These are phyloP conservation scores for Kodamaea restingae DNA, from an alignment of 805 yeast species.

Conservation along the genomic window DNA sequence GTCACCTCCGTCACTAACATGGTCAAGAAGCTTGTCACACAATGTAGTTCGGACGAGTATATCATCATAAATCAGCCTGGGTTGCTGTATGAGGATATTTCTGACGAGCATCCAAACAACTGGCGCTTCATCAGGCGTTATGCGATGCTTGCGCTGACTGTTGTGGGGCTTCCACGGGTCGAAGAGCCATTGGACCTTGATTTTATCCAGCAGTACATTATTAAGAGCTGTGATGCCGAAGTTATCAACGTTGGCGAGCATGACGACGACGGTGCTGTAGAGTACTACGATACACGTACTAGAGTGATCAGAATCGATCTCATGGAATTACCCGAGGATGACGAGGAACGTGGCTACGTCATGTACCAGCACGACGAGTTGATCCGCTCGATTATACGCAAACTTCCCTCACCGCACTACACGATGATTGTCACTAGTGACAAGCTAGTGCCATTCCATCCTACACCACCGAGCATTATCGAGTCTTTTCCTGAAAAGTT, in stretches of 20 bases:
- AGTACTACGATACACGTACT: slow-evolving; percentile 59
- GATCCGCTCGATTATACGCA: slow-evolving; percentile 55
- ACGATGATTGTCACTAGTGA: slow-evolving; percentile 53
- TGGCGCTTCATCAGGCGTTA: slow-evolving; percentile 51
- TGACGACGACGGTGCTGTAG: slow-evolving; percentile 44
- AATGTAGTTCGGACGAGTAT: slow-evolving; percentile 38
- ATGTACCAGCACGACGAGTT: slow-evolving; percentile 42
- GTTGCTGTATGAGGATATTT: slow-evolving; percentile 26
- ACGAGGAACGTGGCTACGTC: slow-evolving; percentile 21
- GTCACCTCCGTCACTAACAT: slow-evolving; percentile 28
- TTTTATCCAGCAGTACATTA: slow-evolving; percentile 38
- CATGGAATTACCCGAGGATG: slow-evolving; percentile 37
- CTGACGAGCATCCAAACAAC: slow-evolving; percentile 25
- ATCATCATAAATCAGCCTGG: slow-evolving; percentile 39
- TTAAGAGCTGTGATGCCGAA: slow-evolving; percentile 51
- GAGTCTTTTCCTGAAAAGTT: slow-evolving; percentile 28
- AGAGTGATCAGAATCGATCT: slow-evolving; percentile 61
- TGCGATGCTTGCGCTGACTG: slow-evolving; percentile 54
- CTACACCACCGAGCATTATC: slow-evolving; percentile 28
- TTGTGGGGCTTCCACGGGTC: slow-evolving; percentile 55
- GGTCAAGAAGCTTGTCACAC: slow-evolving; percentile 33
- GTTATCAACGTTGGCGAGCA: slow-evolving; percentile 34
- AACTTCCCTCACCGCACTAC: slow-evolving; percentile 70
- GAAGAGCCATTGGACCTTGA: slow-evolving; percentile 40
- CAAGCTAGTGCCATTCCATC: slow-evolving; percentile 21